These are phyloP conservation scores for Carex littledalei DNA, from an alignment of 176 grass and related monocot genomes.

Conservation along the genomic window DNA sequence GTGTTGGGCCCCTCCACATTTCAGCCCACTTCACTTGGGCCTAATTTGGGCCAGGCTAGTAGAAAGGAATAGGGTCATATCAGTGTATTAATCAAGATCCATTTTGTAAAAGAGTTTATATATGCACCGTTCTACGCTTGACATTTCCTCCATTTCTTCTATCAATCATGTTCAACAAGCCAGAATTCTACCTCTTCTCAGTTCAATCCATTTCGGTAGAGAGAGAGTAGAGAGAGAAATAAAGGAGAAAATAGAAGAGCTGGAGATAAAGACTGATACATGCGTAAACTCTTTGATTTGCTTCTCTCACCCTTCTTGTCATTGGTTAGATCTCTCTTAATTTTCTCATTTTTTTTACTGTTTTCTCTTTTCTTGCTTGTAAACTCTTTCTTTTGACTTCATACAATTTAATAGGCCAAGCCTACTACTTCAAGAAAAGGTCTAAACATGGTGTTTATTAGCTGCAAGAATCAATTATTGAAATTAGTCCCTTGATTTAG, in stretches of 20 bases:
- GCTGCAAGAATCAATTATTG: neutral
- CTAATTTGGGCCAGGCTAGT: too few relatives aligned
- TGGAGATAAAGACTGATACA: neutral
- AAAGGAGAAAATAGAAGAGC: neutral
- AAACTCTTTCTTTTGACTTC: neutral
- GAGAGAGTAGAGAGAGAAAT: neutral
- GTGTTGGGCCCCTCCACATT: too few relatives aligned
- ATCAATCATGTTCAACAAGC: too few relatives aligned
- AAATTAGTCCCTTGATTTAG: neutral
- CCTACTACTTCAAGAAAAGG: neutral
- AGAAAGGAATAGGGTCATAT: too few relatives aligned
- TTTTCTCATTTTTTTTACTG: neutral
- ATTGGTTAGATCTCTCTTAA: neutral
- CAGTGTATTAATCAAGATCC: too few relatives aligned
- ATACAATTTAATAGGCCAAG: neutral
- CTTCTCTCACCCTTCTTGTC: neutral
- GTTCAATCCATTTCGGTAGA: neutral
- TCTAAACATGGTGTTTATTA: neutral
- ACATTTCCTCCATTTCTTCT: too few relatives aligned
- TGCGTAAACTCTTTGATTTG: neutral
- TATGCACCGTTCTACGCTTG: too few relatives aligned
- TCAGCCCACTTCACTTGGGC: too few relatives aligned
- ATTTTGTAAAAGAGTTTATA: too few relatives aligned
- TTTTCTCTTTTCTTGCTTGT: neutral
- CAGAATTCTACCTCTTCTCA: neutral